A percentile compares a stretch with the other conserved stretches of the same genome.
Conservation (phyloP, 139 green algal species). For the Pedinophyceae sp. region DNA sequence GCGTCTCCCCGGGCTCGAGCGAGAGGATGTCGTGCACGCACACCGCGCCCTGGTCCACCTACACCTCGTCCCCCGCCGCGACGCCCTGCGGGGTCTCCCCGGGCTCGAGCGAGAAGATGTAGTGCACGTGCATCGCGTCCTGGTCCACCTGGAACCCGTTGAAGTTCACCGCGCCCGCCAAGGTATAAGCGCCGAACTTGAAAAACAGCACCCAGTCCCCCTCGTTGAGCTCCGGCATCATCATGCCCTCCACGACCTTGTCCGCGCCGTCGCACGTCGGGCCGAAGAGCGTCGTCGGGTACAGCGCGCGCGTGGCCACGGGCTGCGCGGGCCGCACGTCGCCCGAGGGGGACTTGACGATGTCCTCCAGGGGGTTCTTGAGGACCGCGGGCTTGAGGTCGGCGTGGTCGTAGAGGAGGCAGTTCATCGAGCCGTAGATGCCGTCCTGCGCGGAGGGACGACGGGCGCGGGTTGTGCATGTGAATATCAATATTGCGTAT, state of each 20-base stretch:
- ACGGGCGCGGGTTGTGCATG: too few species aligned
- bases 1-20: too few species aligned
- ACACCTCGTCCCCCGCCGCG: too few species aligned
- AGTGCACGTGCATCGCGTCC: not conserved
- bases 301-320: not conserved
- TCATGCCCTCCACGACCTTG: constrained; percentile 4
- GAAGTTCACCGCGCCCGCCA: constrained; percentile 1
- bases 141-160: constrained; percentile 2
- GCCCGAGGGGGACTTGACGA: not conserved
- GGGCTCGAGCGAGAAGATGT: too few species aligned
- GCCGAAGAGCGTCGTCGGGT: not conserved
- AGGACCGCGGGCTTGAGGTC: constrained; percentile 2
- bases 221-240: not conserved
- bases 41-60: too few species aligned
- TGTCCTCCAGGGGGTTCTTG: not conserved
- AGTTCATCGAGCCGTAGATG: constrained; percentile 96
- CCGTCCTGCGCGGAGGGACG: too few species aligned
- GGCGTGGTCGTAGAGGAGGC: constrained; percentile 58
- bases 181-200: constrained; percentile 4
- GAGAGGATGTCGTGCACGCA: too few species aligned
- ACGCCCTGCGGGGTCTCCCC: too few species aligned
- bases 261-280: constrained; percentile 6
- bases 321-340: not conserved
- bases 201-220: constrained; percentile 4
- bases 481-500: too few species aligned